Base-by-base conservation (phyloP, 257 asterid genomes). In the Nicotiana paniculata region DNA sequence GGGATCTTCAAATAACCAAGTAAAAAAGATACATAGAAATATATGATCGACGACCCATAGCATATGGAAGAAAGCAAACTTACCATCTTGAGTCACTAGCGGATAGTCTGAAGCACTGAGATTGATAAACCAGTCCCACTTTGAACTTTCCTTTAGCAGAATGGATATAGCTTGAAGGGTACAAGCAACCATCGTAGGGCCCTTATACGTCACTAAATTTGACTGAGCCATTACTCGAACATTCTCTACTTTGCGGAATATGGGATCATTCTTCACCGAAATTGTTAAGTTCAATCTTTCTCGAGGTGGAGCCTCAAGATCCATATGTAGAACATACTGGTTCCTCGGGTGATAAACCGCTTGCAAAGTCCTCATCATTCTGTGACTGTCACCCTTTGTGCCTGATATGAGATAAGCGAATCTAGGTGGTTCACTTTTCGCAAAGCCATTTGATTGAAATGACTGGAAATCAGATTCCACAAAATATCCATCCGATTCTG, bases 101-200 rank as follows among this genome's bases (percentile, higher is more conserved):
- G 99, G 99, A 89, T 96, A 96, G 90, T 96, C 99, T 3, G 99
- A 96, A 86, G 99, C 99, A 81, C 99, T 96, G 18, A 96, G 95
- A 89, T 96, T 96, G 48, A 96, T 96, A 93, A 96, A 96, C 99
- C 99, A 96, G 85, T 94, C 99, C 99, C 98, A 96, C 51, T 85
- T 86, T 81, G 85, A 82, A 83, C 96, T 90, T 87, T 96, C 98
- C 86, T 88, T 96, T 92, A 94, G 85, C 88, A 96, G 83, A 85
- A 94, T 92, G 2, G 99, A 92, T 37, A 94, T 89, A 16, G 98
- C 99, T 87, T 96, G 98, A 53, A 96, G 97, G 80, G 99, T 96
- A 80, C 93, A 89, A 81, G 99, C 99, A 86, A 94, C 90, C 99
- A 96, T 96, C 2, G 98, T 94, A 7, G 99, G 98, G 43, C 99